Conservation (phyloP, 208 protist species). For the Trypanosoma vivax region DNA sequence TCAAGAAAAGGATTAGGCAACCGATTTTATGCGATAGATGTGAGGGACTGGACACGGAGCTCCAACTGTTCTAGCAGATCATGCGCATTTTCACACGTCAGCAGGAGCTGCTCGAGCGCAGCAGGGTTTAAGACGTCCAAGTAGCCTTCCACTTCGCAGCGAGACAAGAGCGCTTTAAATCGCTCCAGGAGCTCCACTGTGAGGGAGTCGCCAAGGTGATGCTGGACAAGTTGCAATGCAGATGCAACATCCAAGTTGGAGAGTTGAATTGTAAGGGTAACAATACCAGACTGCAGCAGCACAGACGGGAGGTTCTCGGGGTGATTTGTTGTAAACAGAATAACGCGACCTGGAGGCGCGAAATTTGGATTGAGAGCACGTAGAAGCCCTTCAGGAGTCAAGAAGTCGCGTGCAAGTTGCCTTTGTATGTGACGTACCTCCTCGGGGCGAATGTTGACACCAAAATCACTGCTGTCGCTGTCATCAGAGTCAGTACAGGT, state of each 20-base stretch:
- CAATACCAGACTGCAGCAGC: slow-evolving; percentile 51
- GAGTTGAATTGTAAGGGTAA: slow-evolving; percentile 70
- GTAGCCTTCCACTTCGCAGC: background rate
- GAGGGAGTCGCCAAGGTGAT: slow-evolving; percentile 42
- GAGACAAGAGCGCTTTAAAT: slow-evolving; percentile 9
- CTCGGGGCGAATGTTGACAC: background rate
- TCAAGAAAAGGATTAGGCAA: slow-evolving; percentile 3
- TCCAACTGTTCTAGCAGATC: slow-evolving; percentile 26
- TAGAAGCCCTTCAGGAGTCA: slow-evolving; percentile 86
- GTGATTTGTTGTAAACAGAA: slow-evolving; percentile 91
- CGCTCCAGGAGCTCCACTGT: slow-evolving; percentile 1
- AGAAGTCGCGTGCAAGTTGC: slow-evolving; percentile 24
- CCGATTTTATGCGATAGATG: slow-evolving; percentile 7
- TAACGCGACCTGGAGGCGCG: slow-evolving; percentile 66
- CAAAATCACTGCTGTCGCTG: background rate
- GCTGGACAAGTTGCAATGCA: slow-evolving; percentile 46
- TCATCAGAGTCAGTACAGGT: slow-evolving; percentile 1
- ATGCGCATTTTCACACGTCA: slow-evolving; percentile 1
- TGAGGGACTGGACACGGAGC: background rate
- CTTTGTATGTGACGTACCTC: slow-evolving; percentile 1
- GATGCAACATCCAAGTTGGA: slow-evolving; percentile 27
- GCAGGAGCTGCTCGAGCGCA: slow-evolving; percentile 32
- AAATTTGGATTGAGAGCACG: slow-evolving; percentile 82
- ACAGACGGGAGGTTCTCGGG: slow-evolving; percentile 64
- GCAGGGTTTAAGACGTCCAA: slow-evolving; percentile 29